Evolutionary conservation across 202 grass and related monocot species (phyloP), one percentile per base, ranked within the genome.

Genomic region (Setaria viridis): DNA sequence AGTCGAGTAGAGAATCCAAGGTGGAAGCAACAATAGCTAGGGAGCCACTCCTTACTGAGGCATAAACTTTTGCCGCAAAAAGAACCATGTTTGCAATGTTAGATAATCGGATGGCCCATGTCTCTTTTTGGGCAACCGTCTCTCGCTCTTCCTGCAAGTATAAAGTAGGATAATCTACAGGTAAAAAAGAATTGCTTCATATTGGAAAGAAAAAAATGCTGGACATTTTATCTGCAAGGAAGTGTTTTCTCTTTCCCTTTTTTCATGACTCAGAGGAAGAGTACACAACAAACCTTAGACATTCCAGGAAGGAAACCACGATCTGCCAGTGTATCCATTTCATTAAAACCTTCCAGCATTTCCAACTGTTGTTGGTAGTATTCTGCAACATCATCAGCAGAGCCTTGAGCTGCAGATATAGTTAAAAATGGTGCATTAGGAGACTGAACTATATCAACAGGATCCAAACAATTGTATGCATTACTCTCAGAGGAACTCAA

Each of bases 71-170:
- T 86, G 89, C 95, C 81, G 82, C 62, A 86, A 97, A 97, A 70
- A 93, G 85, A 88, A 94, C 77, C 90, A 97, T 93, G 79, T 94
- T 94, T 77, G 92, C 88, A 86, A 88, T 72, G 63, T 97, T 94
- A 56, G 89, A 94, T 76, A 91, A 77, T 20, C 68, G 42, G 51
- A 95, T 98, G 49, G 91, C 91, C 81, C 79, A 63, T 63, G 72
- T 85, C 80, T 89, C 87, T 41, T 91, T 90, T 78, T 33, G 85
- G 70, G 92, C 87, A 48, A 94, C 74, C 58, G 68, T 89, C 57
- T 93, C 88, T 9, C 60, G 72, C 56, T 93, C 90, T 86, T 97
- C 91, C 90, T 97, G 67, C 74, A 25, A 11, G 57, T 29, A 29
- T 3, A 21, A 85, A 62, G 48, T 68, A 73, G 74, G 67, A 66